Evolutionary conservation across 2,329 filamentous ascomycete genomes (phyloP).

Genomic region (Neonectria sp.): DNA sequence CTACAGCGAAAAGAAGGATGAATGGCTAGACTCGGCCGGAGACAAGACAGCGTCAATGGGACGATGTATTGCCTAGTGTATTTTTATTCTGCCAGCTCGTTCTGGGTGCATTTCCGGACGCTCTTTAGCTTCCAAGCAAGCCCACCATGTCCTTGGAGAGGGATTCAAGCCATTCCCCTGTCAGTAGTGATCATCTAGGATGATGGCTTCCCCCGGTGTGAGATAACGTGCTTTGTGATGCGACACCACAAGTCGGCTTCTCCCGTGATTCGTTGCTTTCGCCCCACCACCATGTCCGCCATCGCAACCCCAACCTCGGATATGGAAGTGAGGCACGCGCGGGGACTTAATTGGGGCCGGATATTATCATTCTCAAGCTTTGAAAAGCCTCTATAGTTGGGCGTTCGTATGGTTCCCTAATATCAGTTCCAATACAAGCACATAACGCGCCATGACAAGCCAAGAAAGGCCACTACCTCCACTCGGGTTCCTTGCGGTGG

Average conservation of each 20-base stretch:
- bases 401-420: too few species aligned
- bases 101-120: background rate
- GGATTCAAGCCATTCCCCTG: background rate
- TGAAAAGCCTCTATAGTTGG: too few species aligned
- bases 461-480: conserved; percentile 37
- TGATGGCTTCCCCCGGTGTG: conserved; percentile 17
- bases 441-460: conserved; percentile 8
- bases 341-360: background rate
- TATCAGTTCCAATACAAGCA: background rate
- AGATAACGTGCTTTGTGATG: background rate
- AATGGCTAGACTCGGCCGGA: background rate
- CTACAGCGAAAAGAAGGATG: background rate
- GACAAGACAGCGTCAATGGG: background rate
- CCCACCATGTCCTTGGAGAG: background rate
- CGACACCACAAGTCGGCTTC: conserved; percentile 19
- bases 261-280: conserved; percentile 30
- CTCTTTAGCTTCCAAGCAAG: background rate
- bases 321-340: background rate
- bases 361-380: background rate
- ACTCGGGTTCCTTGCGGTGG: conserved; percentile 54
- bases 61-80: background rate
- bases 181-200: background rate
- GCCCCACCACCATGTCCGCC: conserved; percentile 1
- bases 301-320: background rate
- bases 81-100: background rate